These are phyloP conservation scores for Apiotrichum sp. DNA, from an alignment of 1,284 basidiomycete genomes.

Conservation along the genomic window DNA sequence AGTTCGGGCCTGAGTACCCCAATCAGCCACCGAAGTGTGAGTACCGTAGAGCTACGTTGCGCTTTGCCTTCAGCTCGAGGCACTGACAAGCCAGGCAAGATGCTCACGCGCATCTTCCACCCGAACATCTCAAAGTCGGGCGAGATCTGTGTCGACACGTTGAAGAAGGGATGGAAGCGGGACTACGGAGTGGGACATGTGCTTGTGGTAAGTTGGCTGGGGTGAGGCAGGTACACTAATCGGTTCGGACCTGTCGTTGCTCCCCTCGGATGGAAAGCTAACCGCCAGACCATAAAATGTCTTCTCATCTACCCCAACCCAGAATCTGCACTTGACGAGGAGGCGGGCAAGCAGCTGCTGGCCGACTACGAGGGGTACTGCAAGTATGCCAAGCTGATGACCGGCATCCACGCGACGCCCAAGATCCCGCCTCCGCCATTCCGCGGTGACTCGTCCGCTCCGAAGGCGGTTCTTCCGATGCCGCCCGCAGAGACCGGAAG, in stretches of 20 bases:
- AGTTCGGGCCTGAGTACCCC: slow-evolving; percentile 78
- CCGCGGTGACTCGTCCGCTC: slow-evolving; percentile 3
- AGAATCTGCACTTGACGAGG: slow-evolving; percentile 89
- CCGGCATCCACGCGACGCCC: slow-evolving; percentile 26
- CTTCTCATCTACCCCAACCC: slow-evolving; percentile 93
- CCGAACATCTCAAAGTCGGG: slow-evolving; percentile 84
- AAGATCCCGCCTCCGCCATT: slow-evolving; percentile 18
- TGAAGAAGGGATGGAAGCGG: slow-evolving; percentile 95
- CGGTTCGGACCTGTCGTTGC: not conserved
- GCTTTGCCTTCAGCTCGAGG: not conserved
- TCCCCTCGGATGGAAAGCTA: not conserved
- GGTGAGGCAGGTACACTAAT: too few relatives aligned
- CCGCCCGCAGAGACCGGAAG: slow-evolving; percentile 5
- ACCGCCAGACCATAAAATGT: slow-evolving; percentile 69
- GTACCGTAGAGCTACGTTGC: slow-evolving; percentile 26
- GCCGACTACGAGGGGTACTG: slow-evolving; percentile 84
- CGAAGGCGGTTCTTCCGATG: slow-evolving; percentile 9
- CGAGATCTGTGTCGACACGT: slow-evolving; percentile 94
- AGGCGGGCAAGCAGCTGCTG: slow-evolving; percentile 81
- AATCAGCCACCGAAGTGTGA: slow-evolving; percentile 83
- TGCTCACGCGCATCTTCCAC: slow-evolving; percentile 90
- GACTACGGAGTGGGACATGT: slow-evolving; percentile 88
- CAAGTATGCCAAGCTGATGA: slow-evolving; percentile 42
- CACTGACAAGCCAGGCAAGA: slow-evolving; percentile 58
- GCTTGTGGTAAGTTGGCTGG: slow-evolving; percentile 53